Conservation (phyloP, 2,329 filamentous ascomycete species). For the Blastomyces parvus region DNA sequence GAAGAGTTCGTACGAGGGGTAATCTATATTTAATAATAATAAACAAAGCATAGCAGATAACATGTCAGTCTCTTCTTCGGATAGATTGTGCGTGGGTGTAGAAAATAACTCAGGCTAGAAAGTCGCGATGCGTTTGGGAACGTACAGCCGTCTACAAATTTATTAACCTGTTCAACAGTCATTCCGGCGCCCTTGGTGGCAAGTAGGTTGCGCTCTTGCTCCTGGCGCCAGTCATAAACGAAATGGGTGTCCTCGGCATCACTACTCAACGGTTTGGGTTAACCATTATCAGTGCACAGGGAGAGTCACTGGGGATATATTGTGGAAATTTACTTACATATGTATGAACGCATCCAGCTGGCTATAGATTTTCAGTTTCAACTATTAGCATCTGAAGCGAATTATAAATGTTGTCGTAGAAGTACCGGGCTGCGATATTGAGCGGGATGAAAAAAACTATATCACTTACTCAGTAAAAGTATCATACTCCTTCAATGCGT, state of each 20-base stretch:
- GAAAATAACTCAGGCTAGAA: neutral
- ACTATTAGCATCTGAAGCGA: neutral
- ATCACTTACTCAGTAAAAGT: constrained; percentile 43
- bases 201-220: constrained; percentile 68
- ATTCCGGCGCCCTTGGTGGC: constrained; percentile 62
- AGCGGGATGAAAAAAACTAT: neutral
- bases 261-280: constrained; percentile 21
- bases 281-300: neutral
- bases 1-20: constrained; percentile 63
- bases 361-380: constrained; percentile 19
- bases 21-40: constrained; percentile 37
- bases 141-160: constrained; percentile 61
- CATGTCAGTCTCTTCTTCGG: neutral
- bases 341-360: constrained; percentile 56
- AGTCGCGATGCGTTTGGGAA: constrained; percentile 10
- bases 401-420: neutral
- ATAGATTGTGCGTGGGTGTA: neutral
- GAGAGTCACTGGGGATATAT: neutral
- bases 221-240: constrained; percentile 74
- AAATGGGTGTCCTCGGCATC: constrained; percentile 63
- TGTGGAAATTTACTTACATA: constrained; percentile 38
- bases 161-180: constrained; percentile 67
- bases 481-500: constrained; percentile 49
- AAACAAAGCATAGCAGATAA: neutral
- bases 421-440: neutral